Percentiles rank a stretch among this genome's conserved stretches.
Conservation (phyloP, 768 basidiomycete genomes). For the Amyloporia xantha region DNA sequence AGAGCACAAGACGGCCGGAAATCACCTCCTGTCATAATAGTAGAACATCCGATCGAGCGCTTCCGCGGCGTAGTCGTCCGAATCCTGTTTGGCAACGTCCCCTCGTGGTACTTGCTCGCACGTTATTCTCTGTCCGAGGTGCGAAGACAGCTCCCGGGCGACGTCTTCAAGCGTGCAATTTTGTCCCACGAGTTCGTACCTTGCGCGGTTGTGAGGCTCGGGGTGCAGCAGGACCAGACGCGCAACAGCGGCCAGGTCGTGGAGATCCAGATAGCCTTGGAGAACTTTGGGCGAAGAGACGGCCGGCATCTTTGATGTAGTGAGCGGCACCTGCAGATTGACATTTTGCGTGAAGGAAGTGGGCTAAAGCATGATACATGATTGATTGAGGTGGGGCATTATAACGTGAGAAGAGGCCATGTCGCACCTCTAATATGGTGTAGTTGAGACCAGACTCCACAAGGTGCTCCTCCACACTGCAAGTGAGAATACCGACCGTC, state of each 20-base stretch:
- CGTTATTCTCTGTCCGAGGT: slow-evolving; percentile 12
- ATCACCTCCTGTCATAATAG: slow-evolving; percentile 28
- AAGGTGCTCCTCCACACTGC: slow-evolving; percentile 30
- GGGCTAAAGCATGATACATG: slow-evolving; percentile 19
- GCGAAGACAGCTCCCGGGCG: slow-evolving; percentile 13
- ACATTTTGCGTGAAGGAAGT: slow-evolving; percentile 31
- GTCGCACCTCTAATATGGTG: slow-evolving; percentile 28
- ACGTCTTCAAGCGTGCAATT: slow-evolving; percentile 25
- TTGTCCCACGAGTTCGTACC: slow-evolving; percentile 30
- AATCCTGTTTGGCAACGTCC: slow-evolving; percentile 4
- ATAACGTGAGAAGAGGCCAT: neutral
- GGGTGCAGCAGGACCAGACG: slow-evolving; percentile 24
- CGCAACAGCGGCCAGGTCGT: slow-evolving; percentile 24
- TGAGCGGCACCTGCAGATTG: slow-evolving; percentile 9
- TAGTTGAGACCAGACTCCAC: slow-evolving; percentile 29
- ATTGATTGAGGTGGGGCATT: neutral
- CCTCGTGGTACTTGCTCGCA: slow-evolving; percentile 16
- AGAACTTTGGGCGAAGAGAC: slow-evolving; percentile 20
- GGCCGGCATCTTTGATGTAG: slow-evolving; percentile 13
- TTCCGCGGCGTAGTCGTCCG: slow-evolving; percentile 20
- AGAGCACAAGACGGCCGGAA: no score
- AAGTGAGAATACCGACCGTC: neutral
- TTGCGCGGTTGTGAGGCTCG: slow-evolving; percentile 24
- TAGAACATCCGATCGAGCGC: slow-evolving; percentile 25
- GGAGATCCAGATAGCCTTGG: slow-evolving; percentile 30